Conservation (phyloP, 345 rosid species). For the Carallia brachiata region DNA sequence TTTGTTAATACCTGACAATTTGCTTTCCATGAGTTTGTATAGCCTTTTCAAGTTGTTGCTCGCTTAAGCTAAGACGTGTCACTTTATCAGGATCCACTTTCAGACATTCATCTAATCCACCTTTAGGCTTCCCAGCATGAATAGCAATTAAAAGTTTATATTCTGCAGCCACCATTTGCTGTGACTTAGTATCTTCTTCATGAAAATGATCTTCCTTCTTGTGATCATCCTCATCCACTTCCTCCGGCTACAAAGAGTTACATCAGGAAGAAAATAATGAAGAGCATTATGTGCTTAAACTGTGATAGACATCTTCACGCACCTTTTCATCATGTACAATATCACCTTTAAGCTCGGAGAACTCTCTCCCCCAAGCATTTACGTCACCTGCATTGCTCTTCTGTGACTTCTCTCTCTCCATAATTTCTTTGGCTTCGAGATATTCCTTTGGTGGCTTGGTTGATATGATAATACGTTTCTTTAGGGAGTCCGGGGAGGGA, state of each 20-base stretch:
- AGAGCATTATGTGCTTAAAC: not conserved
- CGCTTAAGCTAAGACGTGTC: slow-evolving; percentile 64
- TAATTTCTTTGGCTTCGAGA: slow-evolving; percentile 42
- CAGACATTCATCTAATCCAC: slow-evolving; percentile 43
- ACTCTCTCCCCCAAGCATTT: slow-evolving; percentile 80
- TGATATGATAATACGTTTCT: slow-evolving; percentile 71
- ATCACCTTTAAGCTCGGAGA: slow-evolving; percentile 42
- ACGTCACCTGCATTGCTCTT: slow-evolving; percentile 40
- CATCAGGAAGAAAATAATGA: slow-evolving; percentile 8
- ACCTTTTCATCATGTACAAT: slow-evolving; percentile 40
- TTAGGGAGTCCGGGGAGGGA: slow-evolving; percentile 71
- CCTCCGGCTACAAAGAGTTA: slow-evolving; percentile 38
- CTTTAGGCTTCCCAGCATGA: slow-evolving; percentile 58
- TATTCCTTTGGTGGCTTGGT: slow-evolving; percentile 96
- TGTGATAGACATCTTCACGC: not conserved
- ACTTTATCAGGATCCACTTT: slow-evolving; percentile 46
- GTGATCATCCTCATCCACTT: slow-evolving; percentile 29
- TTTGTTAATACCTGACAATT: slow-evolving; percentile 46
- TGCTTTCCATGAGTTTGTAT: slow-evolving; percentile 46
- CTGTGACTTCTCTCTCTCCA: slow-evolving; percentile 40
- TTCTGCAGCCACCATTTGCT: slow-evolving; percentile 15
- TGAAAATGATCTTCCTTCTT: slow-evolving; percentile 12
- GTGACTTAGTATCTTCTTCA: slow-evolving; percentile 18
- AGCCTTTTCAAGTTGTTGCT: slow-evolving; percentile 58
- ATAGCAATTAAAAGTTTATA: slow-evolving; percentile 56